phyloP scores from a whole-genome alignment of 768 basidiomycete species.

The Rhizopogon vinicolor region DNA sequence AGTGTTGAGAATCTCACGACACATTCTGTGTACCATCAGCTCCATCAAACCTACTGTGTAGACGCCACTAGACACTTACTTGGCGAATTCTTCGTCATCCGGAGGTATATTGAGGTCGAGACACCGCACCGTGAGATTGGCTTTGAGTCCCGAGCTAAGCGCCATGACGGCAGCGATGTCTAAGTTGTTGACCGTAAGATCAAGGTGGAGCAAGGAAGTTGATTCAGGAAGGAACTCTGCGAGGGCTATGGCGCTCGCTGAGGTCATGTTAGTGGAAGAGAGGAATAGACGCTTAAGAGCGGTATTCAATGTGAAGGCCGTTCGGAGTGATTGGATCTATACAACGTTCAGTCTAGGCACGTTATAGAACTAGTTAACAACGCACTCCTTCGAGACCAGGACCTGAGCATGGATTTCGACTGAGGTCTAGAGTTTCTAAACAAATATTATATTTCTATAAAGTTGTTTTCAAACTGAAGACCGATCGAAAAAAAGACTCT shows the following conservation, averaged over 20 bases:
- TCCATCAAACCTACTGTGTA: neutral
- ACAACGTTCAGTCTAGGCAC: neutral
- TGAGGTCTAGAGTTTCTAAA: slow-evolving; percentile 91
- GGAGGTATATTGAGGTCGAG: slow-evolving; percentile 91
- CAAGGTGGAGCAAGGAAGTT: slow-evolving; percentile 82
- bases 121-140: slow-evolving; percentile 84
- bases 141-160: slow-evolving; percentile 78
- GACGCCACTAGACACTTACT: slow-evolving; percentile 21
- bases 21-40: slow-evolving; percentile 50
- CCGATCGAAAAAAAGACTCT: neutral
- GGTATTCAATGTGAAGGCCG: slow-evolving; percentile 89
- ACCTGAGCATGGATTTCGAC: slow-evolving; percentile 90
- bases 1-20: slow-evolving; percentile 82
- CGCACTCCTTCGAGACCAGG: slow-evolving; percentile 87
- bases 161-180: slow-evolving; percentile 94
- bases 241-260: slow-evolving; percentile 86
- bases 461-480: neutral
- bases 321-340: slow-evolving; percentile 82
- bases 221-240: slow-evolving; percentile 97
- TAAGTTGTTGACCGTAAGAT: slow-evolving; percentile 77
- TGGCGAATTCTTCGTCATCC: slow-evolving; percentile 74
- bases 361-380: slow-evolving; percentile 2
- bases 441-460: slow-evolving; percentile 89
- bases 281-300: slow-evolving; percentile 91
- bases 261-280: slow-evolving; percentile 73